These are phyloP conservation scores for Erodium moschatum DNA, from an alignment of 441 rosid species.

Conservation along the genomic window DNA sequence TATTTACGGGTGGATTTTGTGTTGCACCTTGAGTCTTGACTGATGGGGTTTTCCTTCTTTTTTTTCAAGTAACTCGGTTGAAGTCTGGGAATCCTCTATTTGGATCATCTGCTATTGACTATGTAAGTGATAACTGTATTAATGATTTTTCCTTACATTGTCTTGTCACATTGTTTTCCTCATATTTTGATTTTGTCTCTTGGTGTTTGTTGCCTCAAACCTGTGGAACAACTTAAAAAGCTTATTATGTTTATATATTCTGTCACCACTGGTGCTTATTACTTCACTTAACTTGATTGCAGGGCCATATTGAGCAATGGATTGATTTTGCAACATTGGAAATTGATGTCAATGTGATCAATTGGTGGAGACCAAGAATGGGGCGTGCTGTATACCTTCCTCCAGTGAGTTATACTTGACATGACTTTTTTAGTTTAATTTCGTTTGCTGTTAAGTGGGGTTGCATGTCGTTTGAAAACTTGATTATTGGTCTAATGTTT, in stretches of 20 bases:
- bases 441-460: neutral
- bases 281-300: constrained; percentile 9
- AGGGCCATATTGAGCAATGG: constrained; percentile 94
- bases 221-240: neutral
- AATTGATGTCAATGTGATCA: constrained; percentile 43
- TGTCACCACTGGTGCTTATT: neutral
- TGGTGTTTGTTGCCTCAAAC: neutral
- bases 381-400: constrained; percentile 47
- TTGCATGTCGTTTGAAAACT: too few relatives aligned
- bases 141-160: neutral
- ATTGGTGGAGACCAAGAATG: constrained; percentile 54
- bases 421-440: neutral
- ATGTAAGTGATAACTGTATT: constrained; percentile 10
- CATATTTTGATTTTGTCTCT: neutral
- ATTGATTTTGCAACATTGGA: constrained; percentile 68
- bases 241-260: neutral
- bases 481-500: too few relatives aligned
- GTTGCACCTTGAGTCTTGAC: neutral
- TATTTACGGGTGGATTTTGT: neutral
- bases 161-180: neutral
- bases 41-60: constrained; percentile 8
- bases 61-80: constrained; percentile 32
- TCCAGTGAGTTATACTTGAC: constrained; percentile 37
- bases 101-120: constrained; percentile 20
- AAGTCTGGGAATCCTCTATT: constrained; percentile 31